phyloP scores from a whole-genome alignment of 169 alveolate genomes.

The Cryptosporidium ubiquitum region DNA sequence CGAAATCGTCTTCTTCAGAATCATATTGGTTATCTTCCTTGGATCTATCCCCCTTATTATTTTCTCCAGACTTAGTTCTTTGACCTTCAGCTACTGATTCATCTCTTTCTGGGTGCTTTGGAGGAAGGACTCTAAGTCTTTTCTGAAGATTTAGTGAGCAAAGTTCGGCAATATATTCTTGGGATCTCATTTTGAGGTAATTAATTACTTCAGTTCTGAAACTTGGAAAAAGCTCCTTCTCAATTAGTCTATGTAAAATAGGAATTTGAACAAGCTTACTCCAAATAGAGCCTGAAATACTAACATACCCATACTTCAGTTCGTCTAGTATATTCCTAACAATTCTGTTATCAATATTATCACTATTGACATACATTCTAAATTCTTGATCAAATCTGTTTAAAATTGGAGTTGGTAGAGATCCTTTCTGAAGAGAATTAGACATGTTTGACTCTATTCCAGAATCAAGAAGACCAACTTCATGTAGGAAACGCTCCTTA shows the following conservation, averaged over 20 bases:
- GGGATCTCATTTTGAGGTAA: slow-evolving; percentile 38
- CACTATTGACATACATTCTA: slow-evolving; percentile 50
- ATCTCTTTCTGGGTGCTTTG: slow-evolving; percentile 24
- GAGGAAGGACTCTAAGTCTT: slow-evolving; percentile 39
- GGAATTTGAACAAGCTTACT: slow-evolving; percentile 58
- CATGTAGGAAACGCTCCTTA: slow-evolving; percentile 65
- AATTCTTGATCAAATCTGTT: slow-evolving; percentile 70
- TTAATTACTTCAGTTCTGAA: slow-evolving; percentile 25
- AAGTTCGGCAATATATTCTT: slow-evolving; percentile 61
- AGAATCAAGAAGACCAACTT: slow-evolving; percentile 25
- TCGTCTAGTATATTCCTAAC: slow-evolving; percentile 48
- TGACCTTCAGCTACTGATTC: background rate
- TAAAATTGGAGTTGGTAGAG: slow-evolving; percentile 39
- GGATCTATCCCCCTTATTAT: background rate
- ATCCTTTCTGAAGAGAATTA: background rate
- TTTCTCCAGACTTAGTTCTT: background rate
- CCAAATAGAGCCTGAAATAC: slow-evolving; percentile 67
- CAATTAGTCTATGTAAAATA: slow-evolving; percentile 39
- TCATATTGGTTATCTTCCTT: background rate
- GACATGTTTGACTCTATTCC: slow-evolving; percentile 32
- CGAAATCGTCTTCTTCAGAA: slow-evolving; percentile 2
- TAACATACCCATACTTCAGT: slow-evolving; percentile 60
- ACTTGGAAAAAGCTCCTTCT: slow-evolving; percentile 57
- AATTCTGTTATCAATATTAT: slow-evolving; percentile 59
- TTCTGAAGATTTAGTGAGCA: slow-evolving; percentile 29